Conservation (phyloP, 2,329 filamentous ascomycete species). For the Cercospora brassicicola region DNA sequence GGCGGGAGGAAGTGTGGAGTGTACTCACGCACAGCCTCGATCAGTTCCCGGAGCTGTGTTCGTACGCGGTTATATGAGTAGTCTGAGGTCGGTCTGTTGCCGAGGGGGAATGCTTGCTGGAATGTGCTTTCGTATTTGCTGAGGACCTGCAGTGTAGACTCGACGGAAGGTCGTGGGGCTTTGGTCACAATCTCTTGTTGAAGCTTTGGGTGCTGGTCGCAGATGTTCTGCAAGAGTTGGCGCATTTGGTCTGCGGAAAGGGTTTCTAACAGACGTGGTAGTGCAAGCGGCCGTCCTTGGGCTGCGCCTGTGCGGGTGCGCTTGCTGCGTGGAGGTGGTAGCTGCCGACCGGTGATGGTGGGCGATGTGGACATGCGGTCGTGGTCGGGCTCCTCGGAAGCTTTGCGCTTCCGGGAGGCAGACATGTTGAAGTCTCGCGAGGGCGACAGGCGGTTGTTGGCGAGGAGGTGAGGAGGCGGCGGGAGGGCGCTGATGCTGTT, state of each 20-base stretch:
- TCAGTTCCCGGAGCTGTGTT: slow-evolving; percentile 73
- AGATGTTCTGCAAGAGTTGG: slow-evolving; percentile 83
- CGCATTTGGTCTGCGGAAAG: slow-evolving; percentile 82
- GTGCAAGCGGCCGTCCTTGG: slow-evolving; percentile 61
- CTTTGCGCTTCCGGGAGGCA: slow-evolving; percentile 76
- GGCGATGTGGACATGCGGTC: slow-evolving; percentile 91
- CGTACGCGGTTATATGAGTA: slow-evolving; percentile 94
- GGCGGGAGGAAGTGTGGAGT: slow-evolving; percentile 94
- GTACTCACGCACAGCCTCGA: slow-evolving; percentile 89
- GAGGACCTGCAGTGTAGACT: slow-evolving; percentile 76
- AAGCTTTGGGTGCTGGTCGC: slow-evolving; percentile 83
- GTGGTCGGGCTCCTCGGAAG: slow-evolving; percentile 65
- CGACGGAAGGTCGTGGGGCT: slow-evolving; percentile 83
- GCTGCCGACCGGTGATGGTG: slow-evolving; percentile 66
- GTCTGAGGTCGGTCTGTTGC: slow-evolving; percentile 80
- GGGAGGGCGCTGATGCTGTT: slow-evolving; percentile 62
- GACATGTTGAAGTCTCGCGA: slow-evolving; percentile 49
- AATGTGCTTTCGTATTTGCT: slow-evolving; percentile 77
- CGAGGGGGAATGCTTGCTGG: slow-evolving; percentile 76
- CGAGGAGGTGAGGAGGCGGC: slow-evolving; percentile 61
- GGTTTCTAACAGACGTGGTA: slow-evolving; percentile 86
- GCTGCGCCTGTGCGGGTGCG: slow-evolving; percentile 67
- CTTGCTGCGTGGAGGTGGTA: slow-evolving; percentile 62
- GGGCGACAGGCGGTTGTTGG: slow-evolving; percentile 60
- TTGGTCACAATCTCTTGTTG: slow-evolving; percentile 78